Base-by-base conservation (phyloP, 2,329 filamentous ascomycete species). In the Cadophora sp. region DNA sequence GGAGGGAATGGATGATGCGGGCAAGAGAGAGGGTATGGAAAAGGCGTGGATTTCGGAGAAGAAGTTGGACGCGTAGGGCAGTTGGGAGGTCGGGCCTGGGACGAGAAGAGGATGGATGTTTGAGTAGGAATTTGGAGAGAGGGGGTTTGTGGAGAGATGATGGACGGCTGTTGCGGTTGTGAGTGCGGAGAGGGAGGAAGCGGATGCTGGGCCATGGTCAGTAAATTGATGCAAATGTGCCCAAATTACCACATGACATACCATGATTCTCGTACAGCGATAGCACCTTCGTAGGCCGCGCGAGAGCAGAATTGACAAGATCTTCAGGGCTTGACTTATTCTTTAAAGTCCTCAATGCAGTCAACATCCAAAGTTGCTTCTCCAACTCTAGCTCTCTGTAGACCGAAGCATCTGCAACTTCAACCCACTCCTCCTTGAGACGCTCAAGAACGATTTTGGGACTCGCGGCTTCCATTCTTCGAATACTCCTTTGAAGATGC, bases 331-430 rank as follows among this genome's bases (percentile, higher is more conserved):
- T 64, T 46, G 37, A 81, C 31, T 71, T 65, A 14, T 51, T 82
- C 31, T 70, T 70, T 73, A 83, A 80, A 70, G 80, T 81, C 59
- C 59, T 69, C 63, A 91, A 78, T 0, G 83, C 83, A 31, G 85
- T 88, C 40, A 90, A 80, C 80, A 93, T 85, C 87, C 87, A 90
- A 50, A 85, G 79, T 73, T 87, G 86, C 74, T 86, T 86, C 69
- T 86, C 84, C 59, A 86, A 79, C 67, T 86, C 85, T 4, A 86
- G 73, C 62, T 85, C 83, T 72, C 81, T 81, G 72, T 84, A 85
- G 24, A 86, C 77, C 46, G 79, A 81, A 3, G 83, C 80, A 65
- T 86, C 83, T 0, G 79, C 76, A 14, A 81, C 79, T 26, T 77
- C 78, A 11, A 81, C 80, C 80, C 83, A 84, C 51, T 82, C 80